Conservation (phyloP, 768 basidiomycete genomes). For the Leccinum incarnatum region DNA sequence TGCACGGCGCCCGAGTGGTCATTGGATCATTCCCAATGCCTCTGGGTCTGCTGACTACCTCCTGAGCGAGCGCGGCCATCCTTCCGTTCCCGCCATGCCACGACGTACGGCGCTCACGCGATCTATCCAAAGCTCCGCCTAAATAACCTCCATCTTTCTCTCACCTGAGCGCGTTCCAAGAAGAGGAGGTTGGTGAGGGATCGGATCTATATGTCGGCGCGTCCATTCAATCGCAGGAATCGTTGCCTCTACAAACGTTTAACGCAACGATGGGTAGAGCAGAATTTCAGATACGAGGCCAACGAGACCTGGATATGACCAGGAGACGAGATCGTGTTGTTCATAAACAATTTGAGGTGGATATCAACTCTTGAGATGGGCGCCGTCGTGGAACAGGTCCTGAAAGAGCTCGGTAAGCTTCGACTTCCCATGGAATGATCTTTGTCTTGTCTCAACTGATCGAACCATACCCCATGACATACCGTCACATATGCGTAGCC, state of each 20-base stretch:
- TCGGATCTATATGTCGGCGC: conserved; percentile 7
- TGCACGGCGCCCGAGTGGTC: too few species aligned
- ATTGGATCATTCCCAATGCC: too few species aligned
- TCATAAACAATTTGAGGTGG: conserved; percentile 57
- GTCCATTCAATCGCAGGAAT: background rate
- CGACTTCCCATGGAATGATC: background rate
- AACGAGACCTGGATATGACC: conserved; percentile 17
- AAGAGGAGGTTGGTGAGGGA: conserved; percentile 12
- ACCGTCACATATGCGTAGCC: conserved; percentile 18
- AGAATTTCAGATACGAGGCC: background rate
- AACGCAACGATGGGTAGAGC: background rate
- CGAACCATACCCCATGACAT: background rate
- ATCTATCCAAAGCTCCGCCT: too few species aligned
- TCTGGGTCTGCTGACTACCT: too few species aligned
- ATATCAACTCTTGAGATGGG: conserved; percentile 51
- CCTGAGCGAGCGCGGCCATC: too few species aligned
- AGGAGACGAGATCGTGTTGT: conserved; percentile 38
- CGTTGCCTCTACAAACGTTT: background rate
- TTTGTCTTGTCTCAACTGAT: background rate
- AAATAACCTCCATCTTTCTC: too few species aligned
- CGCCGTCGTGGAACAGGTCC: conserved; percentile 44
- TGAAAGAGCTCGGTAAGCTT: conserved; percentile 42
- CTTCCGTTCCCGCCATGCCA: too few species aligned
- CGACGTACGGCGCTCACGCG: too few species aligned
- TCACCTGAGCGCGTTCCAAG: too few species aligned